Evolutionary conservation across 441 rosid genomes (phyloP), one percentile per base, ranked within the genome.

Genomic region (Pelargonium fulgidum): DNA sequence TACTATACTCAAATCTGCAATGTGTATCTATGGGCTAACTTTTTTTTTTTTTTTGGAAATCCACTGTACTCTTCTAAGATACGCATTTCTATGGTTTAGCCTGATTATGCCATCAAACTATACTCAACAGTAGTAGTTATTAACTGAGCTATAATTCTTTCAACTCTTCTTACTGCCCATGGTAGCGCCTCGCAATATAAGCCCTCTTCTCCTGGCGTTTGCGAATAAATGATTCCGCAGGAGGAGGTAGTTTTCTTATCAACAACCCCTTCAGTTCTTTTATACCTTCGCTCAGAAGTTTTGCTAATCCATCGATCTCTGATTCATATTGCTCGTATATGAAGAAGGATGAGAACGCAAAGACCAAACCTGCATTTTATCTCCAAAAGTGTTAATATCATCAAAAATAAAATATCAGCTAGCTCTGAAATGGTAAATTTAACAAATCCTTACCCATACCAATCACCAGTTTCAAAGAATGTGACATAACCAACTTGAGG

Each of bases 271-370:
- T 81, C 3, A 80, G 36, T 50, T 50, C 81, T 56, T 72, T 68
- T 36, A 71, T 50, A 77, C 78, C 59, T 47, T 22, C 67, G 3
- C 54, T 7, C 52, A 86, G 69, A 70, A 81, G 36, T 80, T 68
- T 66, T 13, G 80, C 77, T 41, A 87, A 19, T 68, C 81, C 86
- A 73, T 87, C 82, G 1, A 93, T 71, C 82, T 86, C 96, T 8
- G 68, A 39, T 79, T 90, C 97, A 33, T 89, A 84, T 84, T 90
- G 97, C 80, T 90, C 97, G 63, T 89, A 89, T 62, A 85, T 68
- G 72, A 89, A 89, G 88, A 90, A 90, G 70, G 78, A 88, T 0
- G 96, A 89, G 80, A 90, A 91, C 9, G 85, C 77, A 70, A 86
- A 79, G 19, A 85, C 81, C 71, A 93, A 78, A 13, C 75, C 98